Conservation (phyloP, 2,329 filamentous ascomycete genomes). For the Truncatella angustata region DNA sequence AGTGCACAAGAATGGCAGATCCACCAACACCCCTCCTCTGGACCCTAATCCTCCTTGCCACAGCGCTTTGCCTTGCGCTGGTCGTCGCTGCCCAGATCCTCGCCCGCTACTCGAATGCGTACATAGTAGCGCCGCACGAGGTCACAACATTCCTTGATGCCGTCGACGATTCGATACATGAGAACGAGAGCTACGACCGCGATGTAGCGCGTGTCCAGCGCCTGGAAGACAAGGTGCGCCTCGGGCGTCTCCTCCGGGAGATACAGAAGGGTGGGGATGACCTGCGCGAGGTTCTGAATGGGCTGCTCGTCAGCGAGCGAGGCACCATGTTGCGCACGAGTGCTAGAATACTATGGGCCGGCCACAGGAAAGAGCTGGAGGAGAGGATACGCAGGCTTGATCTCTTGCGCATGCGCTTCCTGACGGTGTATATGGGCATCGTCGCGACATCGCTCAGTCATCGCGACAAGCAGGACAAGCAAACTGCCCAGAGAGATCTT, state of each 20-base stretch:
- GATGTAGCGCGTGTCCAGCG: slow-evolving; percentile 57
- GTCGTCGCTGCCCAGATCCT: slow-evolving; percentile 52
- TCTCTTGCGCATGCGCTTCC: slow-evolving; percentile 61
- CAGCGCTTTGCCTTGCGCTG: slow-evolving; percentile 55
- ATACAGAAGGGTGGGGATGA: slow-evolving; percentile 61
- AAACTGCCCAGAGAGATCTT: slow-evolving; percentile 24
- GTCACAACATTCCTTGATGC: slow-evolving; percentile 57
- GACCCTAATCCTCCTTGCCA: slow-evolving; percentile 56
- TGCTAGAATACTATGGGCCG: slow-evolving; percentile 58
- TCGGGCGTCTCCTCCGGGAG: slow-evolving; percentile 57
- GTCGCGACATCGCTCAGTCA: slow-evolving; percentile 39
- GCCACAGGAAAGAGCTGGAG: slow-evolving; percentile 51
- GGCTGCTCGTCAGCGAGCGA: slow-evolving; percentile 46
- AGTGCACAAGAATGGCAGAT: slow-evolving; percentile 40
- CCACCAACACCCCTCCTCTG: slow-evolving; percentile 47
- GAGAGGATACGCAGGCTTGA: slow-evolving; percentile 59
- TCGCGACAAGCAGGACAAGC: slow-evolving; percentile 35
- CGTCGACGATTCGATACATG: slow-evolving; percentile 60
- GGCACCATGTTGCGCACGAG: slow-evolving; percentile 42
- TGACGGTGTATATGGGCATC: slow-evolving; percentile 63
- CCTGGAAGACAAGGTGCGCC: slow-evolving; percentile 61
- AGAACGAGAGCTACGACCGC: slow-evolving; percentile 63
- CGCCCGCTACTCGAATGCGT: slow-evolving; percentile 53
- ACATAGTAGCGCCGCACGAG: slow-evolving; percentile 57
- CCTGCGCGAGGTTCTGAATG: slow-evolving; percentile 58